Base-by-base conservation (phyloP, 2,329 filamentous ascomycete species). In the Monilinia fructigena region DNA sequence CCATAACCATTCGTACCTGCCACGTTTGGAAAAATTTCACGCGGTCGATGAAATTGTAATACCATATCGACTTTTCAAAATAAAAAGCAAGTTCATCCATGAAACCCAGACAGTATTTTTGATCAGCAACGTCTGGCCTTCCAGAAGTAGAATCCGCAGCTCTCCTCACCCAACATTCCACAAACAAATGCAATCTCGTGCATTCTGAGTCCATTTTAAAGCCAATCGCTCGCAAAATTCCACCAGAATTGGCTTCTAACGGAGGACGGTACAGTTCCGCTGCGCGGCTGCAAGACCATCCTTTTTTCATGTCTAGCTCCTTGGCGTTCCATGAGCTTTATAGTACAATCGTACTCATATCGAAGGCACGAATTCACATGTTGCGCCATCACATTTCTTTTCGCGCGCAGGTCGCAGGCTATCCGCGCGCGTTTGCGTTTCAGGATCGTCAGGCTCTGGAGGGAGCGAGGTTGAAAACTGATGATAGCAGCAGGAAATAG, bases 181-280 rank as follows among this genome's bases (percentile, higher is more conserved):
- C 76, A 66, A 78, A 78, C 1, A 76, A 76, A 64, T 78, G 76
- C 31, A 78, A 68, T 26, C 72, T 72, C 2, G 76, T 28, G 76
- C 74, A 26, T 75, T 75, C 1, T 55, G 28, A 4, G 42, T 65
- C 62, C 10, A 58, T 38, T n/a, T 65, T 65, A 40, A 4, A 16
- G 53, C 42, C 16, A 50, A 58, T 14, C 47, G 40, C 62, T 38
- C 12, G 62, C 53, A 48, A 58, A 65, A 12, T 16, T 48, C 42
- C 62, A 26, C 42, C 42, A 11, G 53, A 50, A n/a, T 65, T 50
- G 23, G 42, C 53, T 59, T 65, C 62, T 20, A 58, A 40, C 7
- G 53, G 50, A 38, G 53, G n/a, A 14, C n/a, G 26, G 52, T 14
- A 58, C 11, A 1, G 23, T n/a, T 65, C 62, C 1, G 16, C 16